Evolutionary conservation across 345 rosid species (phyloP).

Genomic region (Eucalyptus dawsonii): DNA sequence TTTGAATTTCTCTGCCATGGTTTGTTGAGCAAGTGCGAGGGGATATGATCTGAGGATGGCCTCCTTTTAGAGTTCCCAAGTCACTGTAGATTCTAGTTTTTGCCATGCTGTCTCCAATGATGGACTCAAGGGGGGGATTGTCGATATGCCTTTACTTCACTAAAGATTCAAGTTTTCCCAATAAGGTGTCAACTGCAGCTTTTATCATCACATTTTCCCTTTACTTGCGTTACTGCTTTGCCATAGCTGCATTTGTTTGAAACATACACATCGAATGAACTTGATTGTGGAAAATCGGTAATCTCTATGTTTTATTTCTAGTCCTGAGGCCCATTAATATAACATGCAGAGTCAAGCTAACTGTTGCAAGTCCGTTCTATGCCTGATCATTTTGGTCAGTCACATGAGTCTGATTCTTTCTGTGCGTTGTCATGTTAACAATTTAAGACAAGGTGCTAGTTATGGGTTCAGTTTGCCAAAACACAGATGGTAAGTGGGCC

Average conservation of each 20-base stretch:
- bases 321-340: background rate
- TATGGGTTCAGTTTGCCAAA: background rate
- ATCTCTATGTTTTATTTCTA: background rate
- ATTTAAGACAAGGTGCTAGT: background rate
- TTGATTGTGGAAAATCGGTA: background rate
- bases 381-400: slow-evolving; percentile 24
- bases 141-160: slow-evolving; percentile 9
- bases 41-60: background rate
- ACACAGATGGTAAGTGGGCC: background rate
- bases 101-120: slow-evolving; percentile 13
- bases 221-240: background rate
- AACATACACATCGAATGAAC: background rate
- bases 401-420: background rate
- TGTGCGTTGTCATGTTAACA: background rate
- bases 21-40: background rate
- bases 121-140: slow-evolving; percentile 8
- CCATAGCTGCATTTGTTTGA: background rate
- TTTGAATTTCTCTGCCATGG: background rate
- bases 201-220: background rate
- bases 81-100: background rate
- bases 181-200: slow-evolving; percentile 9
- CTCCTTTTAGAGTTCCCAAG: background rate
- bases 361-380: slow-evolving; percentile 13
- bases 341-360: slow-evolving; percentile 17
- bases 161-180: background rate